Evolutionary conservation across 768 basidiomycete genomes (phyloP), one percentile per base, ranked within the genome.

Genomic region (Neoboletus subvelutipes): DNA sequence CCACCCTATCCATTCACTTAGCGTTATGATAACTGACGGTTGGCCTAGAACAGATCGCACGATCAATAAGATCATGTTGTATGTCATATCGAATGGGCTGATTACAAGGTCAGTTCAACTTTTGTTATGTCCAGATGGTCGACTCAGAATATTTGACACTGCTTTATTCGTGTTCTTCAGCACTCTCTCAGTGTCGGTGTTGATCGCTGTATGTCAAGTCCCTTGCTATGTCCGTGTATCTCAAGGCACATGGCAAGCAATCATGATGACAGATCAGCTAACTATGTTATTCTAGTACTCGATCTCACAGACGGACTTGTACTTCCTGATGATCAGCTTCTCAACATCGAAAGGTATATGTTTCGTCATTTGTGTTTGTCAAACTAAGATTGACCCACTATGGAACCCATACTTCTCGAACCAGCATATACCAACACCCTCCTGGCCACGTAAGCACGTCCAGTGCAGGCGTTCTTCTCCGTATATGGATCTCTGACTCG

Each of bases 391-490:
- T n/a, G n/a, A n/a, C n/a, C n/a, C n/a, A n/a, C n/a, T n/a, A n/a
- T n/a, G n/a, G 20, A n/a, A 46, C n/a, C 18, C 7, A 12, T 31
- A 2, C 28, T 20, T n/a, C 28, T 6, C 9, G 17, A 36, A 26
- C 8, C 34, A 50, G 50, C 50, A 28, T 50, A 50, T 12, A 50
- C 50, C 26, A 50, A 50, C 50, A 50, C 50, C 11, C 24, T 50
- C 36, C n/a, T 50, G 4, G 50, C 50, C 12, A 20, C 50, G 50
- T 50, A 20, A 39, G 50, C 18, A 29, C n/a, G 5, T 48, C 13
- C 46, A 48, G 13, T 8, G 18, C 11, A 34, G 9, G 6, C n/a
- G 28, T 10, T 49, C 17, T 18, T 18, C 18, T 36, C 17, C 4
- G 13, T 13, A 3, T 39, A 40, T 26, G 2, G 22, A 11, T 20